Base-by-base conservation (phyloP, 2,329 filamentous ascomycete species). In the Aspergillus sp. region DNA sequence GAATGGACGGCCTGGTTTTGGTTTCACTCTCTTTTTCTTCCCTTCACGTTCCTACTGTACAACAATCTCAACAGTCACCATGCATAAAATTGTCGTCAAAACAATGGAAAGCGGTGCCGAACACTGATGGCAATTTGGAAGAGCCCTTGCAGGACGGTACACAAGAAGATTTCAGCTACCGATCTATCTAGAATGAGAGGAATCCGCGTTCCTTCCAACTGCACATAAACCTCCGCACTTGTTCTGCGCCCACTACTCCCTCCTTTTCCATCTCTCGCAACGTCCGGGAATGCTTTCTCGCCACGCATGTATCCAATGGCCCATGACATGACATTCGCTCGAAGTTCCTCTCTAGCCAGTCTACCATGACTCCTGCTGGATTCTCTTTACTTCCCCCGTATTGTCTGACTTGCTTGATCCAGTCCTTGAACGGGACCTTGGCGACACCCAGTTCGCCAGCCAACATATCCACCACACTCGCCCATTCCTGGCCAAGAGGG, bases 311-410 rank as follows among this genome's bases (percentile, higher is more conserved):
- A 52, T 73, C 77, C 44, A 81, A 41, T 1, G 80, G 26, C 0
- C 76, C 77, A 7, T 77, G 78, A 60, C 78, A 81, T 0, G 74
- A 75, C 78, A 81, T 81, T 24, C 76, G 70, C 26, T 71, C 47
- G 22, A 70, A 74, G n/a, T 74, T 67, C 13, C 62, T 56, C 11
- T 68, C 66, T 48, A 74, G 53, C 61, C 73, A 74, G 18, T 72
- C 70, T 3, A 67, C 53, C 55, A 74, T 60, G 13, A 59, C 51
- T 7, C 58, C 45, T 5, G 70, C 71, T 1, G 72, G 72, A 41
- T 74, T 74, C 18, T 70, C 64, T 26, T 63, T 59, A 3, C 64
- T 57, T 8, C 50, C 17, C 17, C 26, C 50, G 9, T 32, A 48
- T 1, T 56, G 34, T 9, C 68, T 64, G 6, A 80, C 78, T 4